Conservation (phyloP, 352 stramenopile species). For the Phytophthora foliorum region DNA sequence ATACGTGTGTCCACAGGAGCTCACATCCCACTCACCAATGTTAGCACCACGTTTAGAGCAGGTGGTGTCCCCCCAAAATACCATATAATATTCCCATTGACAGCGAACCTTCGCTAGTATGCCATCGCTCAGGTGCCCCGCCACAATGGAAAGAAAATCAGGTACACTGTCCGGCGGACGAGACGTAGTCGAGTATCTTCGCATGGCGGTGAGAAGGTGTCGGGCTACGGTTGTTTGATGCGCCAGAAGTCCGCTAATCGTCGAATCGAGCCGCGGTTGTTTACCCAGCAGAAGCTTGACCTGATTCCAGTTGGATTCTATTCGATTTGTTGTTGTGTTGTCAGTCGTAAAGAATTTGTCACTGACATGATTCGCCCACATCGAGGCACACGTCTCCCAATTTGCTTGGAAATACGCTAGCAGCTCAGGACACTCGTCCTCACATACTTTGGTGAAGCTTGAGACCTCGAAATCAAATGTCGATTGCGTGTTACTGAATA, state of each 20-base stretch:
- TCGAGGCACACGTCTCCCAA: slow-evolving; percentile 20
- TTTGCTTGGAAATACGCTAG: slow-evolving; percentile 20
- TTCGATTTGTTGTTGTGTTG: slow-evolving; percentile 34
- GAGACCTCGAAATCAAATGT: slow-evolving; percentile 3
- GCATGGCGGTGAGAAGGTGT: slow-evolving; percentile 3
- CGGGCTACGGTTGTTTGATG: slow-evolving; percentile 18
- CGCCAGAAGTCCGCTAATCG: slow-evolving; percentile 8
- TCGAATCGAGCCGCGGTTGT: slow-evolving; percentile 13
- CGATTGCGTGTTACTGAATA: neutral
- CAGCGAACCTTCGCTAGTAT: slow-evolving; percentile 1
- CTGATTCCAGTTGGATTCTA: slow-evolving; percentile 35
- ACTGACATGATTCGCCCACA: slow-evolving; percentile 27
- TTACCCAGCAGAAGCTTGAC: slow-evolving; percentile 27
- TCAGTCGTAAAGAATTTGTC: slow-evolving; percentile 20
- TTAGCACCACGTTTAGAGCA: neutral
- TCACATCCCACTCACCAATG: slow-evolving; percentile 11
- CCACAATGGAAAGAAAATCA: slow-evolving; percentile 5
- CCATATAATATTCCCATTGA: slow-evolving; percentile 16
- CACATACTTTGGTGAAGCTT: neutral
- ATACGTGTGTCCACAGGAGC: neutral
- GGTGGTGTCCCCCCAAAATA: neutral
- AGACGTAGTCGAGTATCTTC: slow-evolving; percentile 4
- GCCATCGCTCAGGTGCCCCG: slow-evolving; percentile 1
- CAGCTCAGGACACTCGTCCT: neutral
- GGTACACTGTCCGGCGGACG: neutral